Percentiles rank a stretch among this genome's conserved stretches.
These are phyloP conservation scores for Phialemoniopsis sp. DNA, from an alignment of 2,329 filamentous ascomycete species.

Conservation along the genomic window DNA sequence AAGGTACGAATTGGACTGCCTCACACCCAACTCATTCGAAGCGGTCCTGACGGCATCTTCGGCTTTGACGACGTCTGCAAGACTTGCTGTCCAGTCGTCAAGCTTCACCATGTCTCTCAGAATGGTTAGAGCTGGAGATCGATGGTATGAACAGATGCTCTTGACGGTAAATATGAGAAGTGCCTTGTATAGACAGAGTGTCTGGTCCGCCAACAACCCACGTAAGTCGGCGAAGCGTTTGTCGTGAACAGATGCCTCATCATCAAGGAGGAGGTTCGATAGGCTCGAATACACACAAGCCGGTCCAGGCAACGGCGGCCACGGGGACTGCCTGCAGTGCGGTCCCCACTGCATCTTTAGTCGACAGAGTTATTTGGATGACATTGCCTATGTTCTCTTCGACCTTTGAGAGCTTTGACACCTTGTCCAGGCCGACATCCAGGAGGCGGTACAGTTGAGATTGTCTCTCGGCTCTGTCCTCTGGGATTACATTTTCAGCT, in stretches of 20 bases:
- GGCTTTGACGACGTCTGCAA: conserved; percentile 20
- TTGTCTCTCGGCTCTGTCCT: conserved; percentile 6
- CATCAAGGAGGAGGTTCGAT: too few relatives aligned
- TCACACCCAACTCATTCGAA: background rate
- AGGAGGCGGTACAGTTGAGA: conserved; percentile 23
- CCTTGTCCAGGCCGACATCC: conserved; percentile 18
- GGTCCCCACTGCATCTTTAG: conserved; percentile 17
- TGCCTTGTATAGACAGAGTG: conserved; percentile 29
- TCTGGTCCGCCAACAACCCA: too few relatives aligned
- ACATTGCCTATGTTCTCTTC: conserved; percentile 16
- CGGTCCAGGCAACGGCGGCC: conserved; percentile 30
- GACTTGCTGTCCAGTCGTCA: conserved; percentile 27
- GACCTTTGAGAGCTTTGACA: conserved; percentile 14
- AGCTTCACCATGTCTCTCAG: conserved; percentile 20
- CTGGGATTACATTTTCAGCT: background rate
- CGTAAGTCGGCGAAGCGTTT: too few relatives aligned
- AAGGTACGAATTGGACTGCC: background rate
- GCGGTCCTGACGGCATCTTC: conserved; percentile 10
- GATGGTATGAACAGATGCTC: conserved; percentile 29
- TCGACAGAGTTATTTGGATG: conserved; percentile 14
- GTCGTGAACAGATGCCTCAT: too few relatives aligned
- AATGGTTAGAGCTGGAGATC: conserved; percentile 18
- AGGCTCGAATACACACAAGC: conserved; percentile 28
- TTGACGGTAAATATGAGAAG: conserved; percentile 35
- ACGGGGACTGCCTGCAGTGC: conserved; percentile 21